These are phyloP conservation scores for Aureobasidium sp. DNA, from an alignment of 2,329 filamentous ascomycete genomes.

Conservation along the genomic window DNA sequence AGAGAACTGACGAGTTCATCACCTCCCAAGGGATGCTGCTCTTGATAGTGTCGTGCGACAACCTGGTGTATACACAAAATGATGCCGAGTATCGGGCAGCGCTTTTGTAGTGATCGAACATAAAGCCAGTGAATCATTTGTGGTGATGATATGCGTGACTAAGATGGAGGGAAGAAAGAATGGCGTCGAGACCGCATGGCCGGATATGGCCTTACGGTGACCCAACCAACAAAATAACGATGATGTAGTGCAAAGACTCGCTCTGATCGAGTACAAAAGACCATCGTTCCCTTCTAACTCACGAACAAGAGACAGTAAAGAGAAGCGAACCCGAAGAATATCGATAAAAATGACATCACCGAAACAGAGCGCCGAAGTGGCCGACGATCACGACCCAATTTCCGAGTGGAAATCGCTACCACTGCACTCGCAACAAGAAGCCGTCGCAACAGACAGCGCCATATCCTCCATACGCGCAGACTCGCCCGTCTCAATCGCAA, in stretches of 20 bases:
- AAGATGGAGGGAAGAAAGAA: not conserved
- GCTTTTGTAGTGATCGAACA: not conserved
- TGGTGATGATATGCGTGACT: not conserved
- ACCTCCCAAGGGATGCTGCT: not conserved
- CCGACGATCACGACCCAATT: not conserved
- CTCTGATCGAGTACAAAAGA: not conserved
- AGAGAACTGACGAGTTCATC: not conserved
- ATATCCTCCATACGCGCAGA: not conserved
- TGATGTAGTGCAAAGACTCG: slow-evolving; percentile 5
- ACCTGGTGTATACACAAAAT: too few species aligned
- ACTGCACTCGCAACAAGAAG: not conserved
- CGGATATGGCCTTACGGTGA: not conserved
- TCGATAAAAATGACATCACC: slow-evolving; percentile 6
- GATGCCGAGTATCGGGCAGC: too few species aligned
- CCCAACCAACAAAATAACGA: slow-evolving; percentile 1
- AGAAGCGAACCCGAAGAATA: not conserved
- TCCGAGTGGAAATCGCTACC: not conserved
- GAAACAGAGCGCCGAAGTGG: not conserved
- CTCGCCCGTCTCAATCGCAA: not conserved
- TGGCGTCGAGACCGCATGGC: slow-evolving; percentile 4
- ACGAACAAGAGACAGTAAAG: not conserved
- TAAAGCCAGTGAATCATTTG: too few species aligned
- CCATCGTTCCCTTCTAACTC: not conserved
- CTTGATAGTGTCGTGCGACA: too few species aligned
- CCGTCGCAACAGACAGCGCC: not conserved